phyloP scores from a whole-genome alignment of 2,329 filamentous ascomycete species.

The Pseudogymnoascus sp. region DNA sequence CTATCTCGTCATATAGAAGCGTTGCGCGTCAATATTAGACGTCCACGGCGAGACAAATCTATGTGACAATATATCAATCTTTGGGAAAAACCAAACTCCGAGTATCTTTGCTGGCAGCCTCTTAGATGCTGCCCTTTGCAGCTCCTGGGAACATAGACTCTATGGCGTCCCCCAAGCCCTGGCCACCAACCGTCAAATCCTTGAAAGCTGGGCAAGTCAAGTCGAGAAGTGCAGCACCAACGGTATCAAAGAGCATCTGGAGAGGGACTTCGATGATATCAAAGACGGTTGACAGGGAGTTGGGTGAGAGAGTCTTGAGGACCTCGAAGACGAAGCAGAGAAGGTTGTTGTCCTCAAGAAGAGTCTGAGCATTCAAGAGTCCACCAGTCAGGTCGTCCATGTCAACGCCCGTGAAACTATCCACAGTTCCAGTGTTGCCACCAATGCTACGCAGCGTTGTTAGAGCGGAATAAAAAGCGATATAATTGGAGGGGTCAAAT shows the following conservation, averaged over 20 bases:
- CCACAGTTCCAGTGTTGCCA: conserved; percentile 45
- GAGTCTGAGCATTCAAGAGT: conserved; percentile 36
- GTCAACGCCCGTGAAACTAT: conserved; percentile 44
- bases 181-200: conserved; percentile 18
- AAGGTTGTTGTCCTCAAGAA: conserved; percentile 42
- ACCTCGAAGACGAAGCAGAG: conserved; percentile 38
- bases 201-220: conserved; percentile 28
- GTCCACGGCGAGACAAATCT: background rate
- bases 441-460: conserved; percentile 30
- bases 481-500: background rate
- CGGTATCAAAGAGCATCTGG: conserved; percentile 25
- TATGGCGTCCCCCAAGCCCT: conserved; percentile 12
- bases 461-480: background rate
- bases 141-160: conserved; percentile 13
- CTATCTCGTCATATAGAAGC: background rate
- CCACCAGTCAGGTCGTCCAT: conserved; percentile 37
- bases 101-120: background rate
- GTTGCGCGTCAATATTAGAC: background rate
- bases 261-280: conserved; percentile 30
- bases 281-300: conserved; percentile 34
- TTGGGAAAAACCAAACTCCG: background rate
- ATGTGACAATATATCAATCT: conserved; percentile 1
- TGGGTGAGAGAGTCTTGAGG: conserved; percentile 35
- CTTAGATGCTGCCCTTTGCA: conserved; percentile 5
- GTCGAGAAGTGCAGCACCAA: conserved; percentile 25